These are phyloP conservation scores for Sarocladium strictum DNA, from an alignment of 2,329 filamentous ascomycete species.

Conservation along the genomic window DNA sequence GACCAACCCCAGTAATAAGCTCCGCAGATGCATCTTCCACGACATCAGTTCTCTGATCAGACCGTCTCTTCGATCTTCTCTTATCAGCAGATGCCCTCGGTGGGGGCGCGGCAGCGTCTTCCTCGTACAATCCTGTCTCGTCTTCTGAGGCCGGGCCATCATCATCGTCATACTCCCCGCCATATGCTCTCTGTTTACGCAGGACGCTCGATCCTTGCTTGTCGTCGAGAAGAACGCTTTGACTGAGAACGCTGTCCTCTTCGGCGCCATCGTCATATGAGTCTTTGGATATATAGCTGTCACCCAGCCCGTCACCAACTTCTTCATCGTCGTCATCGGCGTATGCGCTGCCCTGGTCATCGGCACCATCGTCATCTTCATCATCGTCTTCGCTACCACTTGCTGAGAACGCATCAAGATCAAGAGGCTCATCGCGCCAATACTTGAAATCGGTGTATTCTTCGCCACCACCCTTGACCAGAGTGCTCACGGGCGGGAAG, in stretches of 20 bases:
- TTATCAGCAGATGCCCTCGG: slow-evolving; percentile 2
- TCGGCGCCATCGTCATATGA: slow-evolving; percentile 40
- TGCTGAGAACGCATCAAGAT: slow-evolving; percentile 82
- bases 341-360: slow-evolving; percentile 36
- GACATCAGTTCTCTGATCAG: slow-evolving; percentile 13
- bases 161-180: slow-evolving; percentile 32
- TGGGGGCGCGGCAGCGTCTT: slow-evolving; percentile 1
- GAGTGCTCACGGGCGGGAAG: slow-evolving; percentile 83
- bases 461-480: slow-evolving; percentile 85
- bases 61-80: slow-evolving; percentile 16
- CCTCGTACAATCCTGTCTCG: slow-evolving; percentile 8
- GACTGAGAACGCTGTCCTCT: slow-evolving; percentile 36
- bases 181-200: slow-evolving; percentile 17
- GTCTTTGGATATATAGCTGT: slow-evolving; percentile 50
- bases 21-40: slow-evolving; percentile 47
- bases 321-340: slow-evolving; percentile 41
- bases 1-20: slow-evolving; percentile 53
- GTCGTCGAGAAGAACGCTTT: slow-evolving; percentile 37
- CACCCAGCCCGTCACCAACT: slow-evolving; percentile 37
- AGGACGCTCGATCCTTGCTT: slow-evolving; percentile 29
- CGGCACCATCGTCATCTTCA: slow-evolving; percentile 44
- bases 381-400: slow-evolving; percentile 63
- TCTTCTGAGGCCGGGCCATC: slow-evolving; percentile 13
- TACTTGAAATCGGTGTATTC: slow-evolving; percentile 97
- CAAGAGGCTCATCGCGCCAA: slow-evolving; percentile 81